Base-by-base conservation (phyloP, 2,329 filamentous ascomycete genomes). In the Furcasterigmium sp. region DNA sequence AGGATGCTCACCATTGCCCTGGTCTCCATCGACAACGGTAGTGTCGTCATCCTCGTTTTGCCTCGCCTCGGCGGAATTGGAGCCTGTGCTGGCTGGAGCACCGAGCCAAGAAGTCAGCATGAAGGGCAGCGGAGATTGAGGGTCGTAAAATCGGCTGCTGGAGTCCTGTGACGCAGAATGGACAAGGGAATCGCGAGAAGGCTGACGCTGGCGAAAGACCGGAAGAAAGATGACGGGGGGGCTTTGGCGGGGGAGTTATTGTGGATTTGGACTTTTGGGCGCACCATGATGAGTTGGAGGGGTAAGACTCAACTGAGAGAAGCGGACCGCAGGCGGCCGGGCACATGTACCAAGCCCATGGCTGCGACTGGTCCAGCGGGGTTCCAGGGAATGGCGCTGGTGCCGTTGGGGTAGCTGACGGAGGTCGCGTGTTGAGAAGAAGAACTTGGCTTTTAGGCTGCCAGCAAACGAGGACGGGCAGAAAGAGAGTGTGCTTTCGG, bases 21-120 rank as follows among this genome's bases (percentile, higher is more conserved):
- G 90, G 43, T 96, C 91, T 47, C 87, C 80, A 68, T 95, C 90
- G 57, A 96, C 84, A 48, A 91, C 78, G 45, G 81, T 84, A 59
- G 89, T 90, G 57, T 94, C 88, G 52, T 79, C 76, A 56, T 89
- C 84, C 47, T 70, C 68, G 43, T 50, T 54, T 29, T 71, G 68
- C 47, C 60, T 60, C 45, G 54, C 58, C 19, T 82, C 81, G 45
- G 86, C 81, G 51, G 64, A 65, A 5, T 82, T 84, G 37, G 77
- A 78, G 51, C 65, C 64, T 54, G 63, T 68, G 58, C 70, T 71
- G 72, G 56, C 53, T 51, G 59, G 56, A 59, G 58, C 52, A 32
- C 58, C 53, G 53, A 64, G 62, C 64, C 67, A 71, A 56, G 57
- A 60, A 50, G 66, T 70, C 53, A 72, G 64, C 63, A 70, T 71